These are phyloP conservation scores for Backusella macrospora DNA, from an alignment of 192 early-diverging fungal genomes.

Conservation along the genomic window DNA sequence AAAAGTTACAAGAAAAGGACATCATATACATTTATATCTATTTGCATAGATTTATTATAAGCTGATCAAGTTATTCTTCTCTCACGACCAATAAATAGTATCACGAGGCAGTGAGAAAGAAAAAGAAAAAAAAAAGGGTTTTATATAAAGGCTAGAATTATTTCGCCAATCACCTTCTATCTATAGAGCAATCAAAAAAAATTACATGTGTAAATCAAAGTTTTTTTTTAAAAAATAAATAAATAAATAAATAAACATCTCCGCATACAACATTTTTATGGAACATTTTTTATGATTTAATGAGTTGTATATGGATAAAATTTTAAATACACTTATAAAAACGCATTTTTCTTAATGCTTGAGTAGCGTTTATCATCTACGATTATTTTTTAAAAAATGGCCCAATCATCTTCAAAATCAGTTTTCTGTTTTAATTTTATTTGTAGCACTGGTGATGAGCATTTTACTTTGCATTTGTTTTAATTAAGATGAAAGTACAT, in stretches of 20 bases:
- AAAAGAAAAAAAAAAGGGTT: background rate
- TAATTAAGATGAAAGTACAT: background rate
- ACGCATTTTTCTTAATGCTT: background rate
- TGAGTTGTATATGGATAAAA: background rate
- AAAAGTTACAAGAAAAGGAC: background rate
- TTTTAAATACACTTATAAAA: too few species aligned
- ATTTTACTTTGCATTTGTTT: background rate
- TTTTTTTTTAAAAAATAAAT: too few species aligned
- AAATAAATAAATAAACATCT: background rate
- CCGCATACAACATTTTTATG: background rate
- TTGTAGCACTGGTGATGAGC: background rate
- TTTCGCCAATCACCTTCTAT: background rate
- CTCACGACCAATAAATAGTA: background rate
- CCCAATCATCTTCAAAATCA: background rate
- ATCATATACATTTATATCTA: background rate
- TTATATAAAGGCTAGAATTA: background rate
- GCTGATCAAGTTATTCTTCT: background rate
- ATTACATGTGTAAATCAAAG: background rate
- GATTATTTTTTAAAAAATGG: too few species aligned
- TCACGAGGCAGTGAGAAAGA: constrained; percentile 11
- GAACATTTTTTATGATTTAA: background rate
- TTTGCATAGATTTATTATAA: background rate
- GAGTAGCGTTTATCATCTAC: background rate
- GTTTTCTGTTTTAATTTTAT: constrained; percentile 6
- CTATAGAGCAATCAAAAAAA: background rate